phyloP scores from a whole-genome alignment of 2,329 filamentous ascomycete species.

The Talaromyces funiculosus region DNA sequence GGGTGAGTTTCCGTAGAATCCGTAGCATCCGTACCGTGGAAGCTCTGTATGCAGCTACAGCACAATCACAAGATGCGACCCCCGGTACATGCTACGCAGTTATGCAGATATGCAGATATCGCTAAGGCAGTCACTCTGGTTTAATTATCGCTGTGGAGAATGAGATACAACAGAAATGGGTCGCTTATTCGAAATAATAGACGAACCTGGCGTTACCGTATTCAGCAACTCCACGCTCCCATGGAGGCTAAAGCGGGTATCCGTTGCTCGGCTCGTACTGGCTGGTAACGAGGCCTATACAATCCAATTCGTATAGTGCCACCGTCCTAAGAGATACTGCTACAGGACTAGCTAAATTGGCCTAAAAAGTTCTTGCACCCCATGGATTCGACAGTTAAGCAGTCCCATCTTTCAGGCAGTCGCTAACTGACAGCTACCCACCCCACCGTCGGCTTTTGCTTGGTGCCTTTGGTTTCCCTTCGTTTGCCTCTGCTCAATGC shows the following conservation, averaged over 20 bases:
- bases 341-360: not conserved
- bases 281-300: not conserved
- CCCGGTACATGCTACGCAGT: no score
- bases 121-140: not conserved
- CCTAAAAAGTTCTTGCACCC: not conserved
- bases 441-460: slow-evolving; percentile 5
- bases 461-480: not conserved
- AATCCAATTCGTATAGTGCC: not conserved
- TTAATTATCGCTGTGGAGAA: no score
- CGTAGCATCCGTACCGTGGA: slow-evolving; percentile 2
- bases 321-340: not conserved
- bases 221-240: slow-evolving; percentile 1
- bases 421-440: slow-evolving; percentile 8
- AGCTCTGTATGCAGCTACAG: not conserved
- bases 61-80: not conserved
- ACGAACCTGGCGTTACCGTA: no score
- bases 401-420: not conserved
- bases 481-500: not conserved
- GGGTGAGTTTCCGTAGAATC: slow-evolving; percentile 1
- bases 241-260: not conserved
- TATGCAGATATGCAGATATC: not conserved
- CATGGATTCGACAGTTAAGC: slow-evolving; percentile 2
- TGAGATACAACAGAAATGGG: no score
- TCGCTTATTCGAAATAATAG: no score
- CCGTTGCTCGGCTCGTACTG: not conserved